Evolutionary conservation across 1,284 basidiomycete species (phyloP), one percentile per base, ranked within the genome.

Genomic region (Ustilago vetiveriae): DNA sequence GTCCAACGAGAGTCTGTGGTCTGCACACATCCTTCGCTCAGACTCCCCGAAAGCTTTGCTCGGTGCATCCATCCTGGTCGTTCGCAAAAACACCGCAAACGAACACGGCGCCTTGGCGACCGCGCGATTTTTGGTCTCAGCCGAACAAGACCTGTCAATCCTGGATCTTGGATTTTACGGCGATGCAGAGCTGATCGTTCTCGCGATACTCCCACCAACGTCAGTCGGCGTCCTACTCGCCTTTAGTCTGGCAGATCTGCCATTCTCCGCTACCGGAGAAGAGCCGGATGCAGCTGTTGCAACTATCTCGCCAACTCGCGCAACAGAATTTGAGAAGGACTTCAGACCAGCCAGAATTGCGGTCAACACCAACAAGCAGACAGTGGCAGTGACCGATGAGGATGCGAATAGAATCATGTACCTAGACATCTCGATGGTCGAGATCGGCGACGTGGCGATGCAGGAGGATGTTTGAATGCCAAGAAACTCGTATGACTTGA

Each of bases 281-380:
- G 17, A n/a, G 16, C n/a, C 38, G 8, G 17, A 17, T 13, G 35
- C 9, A 26, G 7, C 27, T 9, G 16, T 30, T n/a, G 33, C 19
- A 2, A 22, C 35, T 6, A 39, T 53, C 6, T 19, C 23, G 43
- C 56, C 56, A 4, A 30, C 36, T 3, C 39, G 56, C 21, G 63
- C 56, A 13, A 55, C 56, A 11, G 56, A 67, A 39, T 54, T 67
- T n/a, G 51, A 56, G 14, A 38, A 35, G 11, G 49, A 35, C 13
- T 60, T 67, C 42, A 33, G 45, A 3, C 40, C 64, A 3, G 48
- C 16, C 40, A 52, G 32, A 24, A 36, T 70, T 13, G 56, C 67
- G 6, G 58, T 70, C 37, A 70, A 63, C 19, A 52, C 37, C 2
- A 56, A 44, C 48, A 70, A 70, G 42, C 59, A 70, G 39, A 70